Conservation (phyloP, 257 asterid genomes). For the Rauvolfia tetraphylla region DNA sequence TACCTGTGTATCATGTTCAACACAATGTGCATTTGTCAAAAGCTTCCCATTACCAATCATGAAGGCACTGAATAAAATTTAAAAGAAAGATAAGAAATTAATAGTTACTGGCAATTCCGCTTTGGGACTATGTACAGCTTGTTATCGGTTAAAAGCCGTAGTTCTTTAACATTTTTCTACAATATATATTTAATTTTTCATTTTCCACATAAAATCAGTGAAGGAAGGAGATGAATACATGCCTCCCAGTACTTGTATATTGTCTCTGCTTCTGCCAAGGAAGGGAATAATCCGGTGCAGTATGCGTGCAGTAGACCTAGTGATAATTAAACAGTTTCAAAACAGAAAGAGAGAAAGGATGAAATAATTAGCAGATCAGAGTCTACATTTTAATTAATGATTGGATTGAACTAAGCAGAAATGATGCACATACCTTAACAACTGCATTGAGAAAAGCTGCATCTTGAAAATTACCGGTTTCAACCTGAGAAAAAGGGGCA, state of each 20-base stretch:
- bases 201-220: not conserved
- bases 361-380: not conserved
- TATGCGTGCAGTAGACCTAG: slow-evolving; percentile 90
- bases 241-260: slow-evolving; percentile 93
- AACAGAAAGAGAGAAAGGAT: not conserved
- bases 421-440: slow-evolving; percentile 57
- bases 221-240: slow-evolving; percentile 29
- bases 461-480: slow-evolving; percentile 61
- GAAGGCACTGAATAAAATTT: slow-evolving; percentile 63
- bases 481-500: slow-evolving; percentile 45
- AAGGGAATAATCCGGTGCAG: slow-evolving; percentile 94
- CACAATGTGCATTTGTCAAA: slow-evolving; percentile 97
- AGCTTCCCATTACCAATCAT: slow-evolving; percentile 89
- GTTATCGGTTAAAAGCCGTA: not conserved
- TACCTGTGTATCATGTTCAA: slow-evolving; percentile 85
- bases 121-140: not conserved
- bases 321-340: slow-evolving; percentile 1
- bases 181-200: slow-evolving; percentile 5
- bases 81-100: slow-evolving; percentile 13
- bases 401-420: not conserved
- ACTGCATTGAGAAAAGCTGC: slow-evolving; percentile 80
- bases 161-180: not conserved
- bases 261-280: slow-evolving; percentile 98
- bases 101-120: not conserved
- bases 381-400: not conserved